Conservation (phyloP, 1,284 basidiomycete species). For the Cutaneotrichosporon dermatis region DNA sequence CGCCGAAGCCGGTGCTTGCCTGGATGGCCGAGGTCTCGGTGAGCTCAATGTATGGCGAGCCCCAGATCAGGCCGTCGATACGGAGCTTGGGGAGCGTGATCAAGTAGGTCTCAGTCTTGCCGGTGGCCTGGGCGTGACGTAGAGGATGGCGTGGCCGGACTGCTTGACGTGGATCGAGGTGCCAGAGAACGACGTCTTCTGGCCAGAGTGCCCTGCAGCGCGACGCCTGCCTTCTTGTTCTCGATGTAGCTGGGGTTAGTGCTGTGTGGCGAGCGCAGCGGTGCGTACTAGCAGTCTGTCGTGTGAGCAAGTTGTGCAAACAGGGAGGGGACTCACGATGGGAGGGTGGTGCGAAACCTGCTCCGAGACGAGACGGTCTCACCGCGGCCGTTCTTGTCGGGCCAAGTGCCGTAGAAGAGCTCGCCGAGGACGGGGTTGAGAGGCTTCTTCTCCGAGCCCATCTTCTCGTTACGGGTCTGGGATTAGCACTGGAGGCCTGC, state of each 20-base stretch:
- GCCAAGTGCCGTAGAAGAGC: constrained; percentile 92
- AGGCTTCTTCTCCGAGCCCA: constrained; percentile 97
- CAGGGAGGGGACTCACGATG: constrained; percentile 50
- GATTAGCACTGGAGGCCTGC: neutral
- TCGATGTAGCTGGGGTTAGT: constrained; percentile 61
- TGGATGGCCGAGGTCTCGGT: constrained; percentile 79
- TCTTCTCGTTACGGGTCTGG: constrained; percentile 75
- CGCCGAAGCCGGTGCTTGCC: constrained; percentile 66
- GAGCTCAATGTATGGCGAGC: constrained; percentile 67
- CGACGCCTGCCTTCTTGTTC: constrained; percentile 74
- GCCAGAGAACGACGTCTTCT: constrained; percentile 75
- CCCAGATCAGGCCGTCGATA: constrained; percentile 56
- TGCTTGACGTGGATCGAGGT: constrained; percentile 88
- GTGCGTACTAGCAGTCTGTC: constrained; percentile 49
- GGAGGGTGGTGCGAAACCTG: constrained; percentile 96
- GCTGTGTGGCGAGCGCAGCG: neutral
- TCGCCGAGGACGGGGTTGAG: constrained; percentile 94
- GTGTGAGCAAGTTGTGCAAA: neutral
- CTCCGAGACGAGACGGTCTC: constrained; percentile 85
- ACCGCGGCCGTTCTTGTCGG: constrained; percentile 71
- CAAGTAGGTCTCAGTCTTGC: constrained; percentile 68
- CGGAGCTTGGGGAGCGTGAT: constrained; percentile 83
- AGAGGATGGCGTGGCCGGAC: constrained; percentile 86
- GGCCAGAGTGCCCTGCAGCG: constrained; percentile 87
- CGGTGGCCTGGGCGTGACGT: constrained; percentile 59